Percentiles rank a stretch among this genome's conserved stretches.
Evolutionary conservation across 257 asterid genomes (phyloP).

Genomic region (Scutellaria galericulata): DNA sequence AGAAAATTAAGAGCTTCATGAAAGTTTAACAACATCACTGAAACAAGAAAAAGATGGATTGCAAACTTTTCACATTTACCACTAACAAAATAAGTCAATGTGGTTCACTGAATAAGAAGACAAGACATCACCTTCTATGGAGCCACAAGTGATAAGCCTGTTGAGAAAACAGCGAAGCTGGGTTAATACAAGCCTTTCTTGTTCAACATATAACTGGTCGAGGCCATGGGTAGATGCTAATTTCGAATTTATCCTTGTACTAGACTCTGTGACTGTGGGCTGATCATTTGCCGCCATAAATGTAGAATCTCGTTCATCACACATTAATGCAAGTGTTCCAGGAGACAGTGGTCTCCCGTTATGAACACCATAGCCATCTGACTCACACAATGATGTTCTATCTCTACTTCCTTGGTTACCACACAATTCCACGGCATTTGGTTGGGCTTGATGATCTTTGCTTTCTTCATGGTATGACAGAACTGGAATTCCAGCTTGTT

Average conservation of each 20-base stretch:
- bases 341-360: slow-evolving; percentile 60
- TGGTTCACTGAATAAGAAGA: not conserved
- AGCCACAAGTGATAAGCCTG: slow-evolving; percentile 51
- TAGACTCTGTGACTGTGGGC: slow-evolving; percentile 31
- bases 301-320: slow-evolving; percentile 52
- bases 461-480: slow-evolving; percentile 38
- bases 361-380: slow-evolving; percentile 34
- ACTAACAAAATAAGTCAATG: not conserved
- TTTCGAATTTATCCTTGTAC: slow-evolving; percentile 24
- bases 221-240: slow-evolving; percentile 35
- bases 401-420: slow-evolving; percentile 31
- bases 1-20: no score
- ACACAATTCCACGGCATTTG: slow-evolving; percentile 19
- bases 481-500: slow-evolving; percentile 36
- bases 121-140: slow-evolving; percentile 48
- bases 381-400: slow-evolving; percentile 37
- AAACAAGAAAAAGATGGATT: not conserved
- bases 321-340: slow-evolving; percentile 60
- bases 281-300: slow-evolving; percentile 36
- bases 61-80: not conserved
- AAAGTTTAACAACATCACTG: no score
- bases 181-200: slow-evolving; percentile 65
- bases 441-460: slow-evolving; percentile 36
- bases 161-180: slow-evolving; percentile 54
- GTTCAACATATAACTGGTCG: slow-evolving; percentile 52